phyloP scores from a whole-genome alignment of 257 asterid genomes.

The Petunia axillaris region DNA sequence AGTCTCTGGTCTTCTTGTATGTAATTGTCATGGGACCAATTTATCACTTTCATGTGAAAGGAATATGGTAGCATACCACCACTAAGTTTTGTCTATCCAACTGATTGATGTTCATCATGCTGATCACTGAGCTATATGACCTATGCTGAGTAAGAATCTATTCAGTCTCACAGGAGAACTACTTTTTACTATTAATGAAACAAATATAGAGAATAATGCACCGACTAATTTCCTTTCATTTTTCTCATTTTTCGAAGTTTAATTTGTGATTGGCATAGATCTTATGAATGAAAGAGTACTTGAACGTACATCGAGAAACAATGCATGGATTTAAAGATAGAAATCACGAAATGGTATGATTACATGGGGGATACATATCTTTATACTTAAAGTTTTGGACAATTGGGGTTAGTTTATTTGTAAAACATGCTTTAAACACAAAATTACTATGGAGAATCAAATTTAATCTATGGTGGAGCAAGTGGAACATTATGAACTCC shows the following conservation, averaged over 20 bases:
- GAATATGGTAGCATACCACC: slow-evolving; percentile 50
- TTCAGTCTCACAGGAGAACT: slow-evolving; percentile 3
- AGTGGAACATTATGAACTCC: slow-evolving; percentile 18
- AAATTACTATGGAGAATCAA: not conserved
- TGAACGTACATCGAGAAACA: too few species aligned
- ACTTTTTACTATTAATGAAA: not conserved
- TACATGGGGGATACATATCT: too few species aligned
- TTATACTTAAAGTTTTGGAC: not conserved
- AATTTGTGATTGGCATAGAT: too few species aligned
- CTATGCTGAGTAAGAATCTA: slow-evolving; percentile 26
- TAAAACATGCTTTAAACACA: slow-evolving; percentile 1
- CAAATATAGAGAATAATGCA: too few species aligned
- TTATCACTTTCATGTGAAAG: slow-evolving; percentile 35
- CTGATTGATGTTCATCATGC: slow-evolving; percentile 33
- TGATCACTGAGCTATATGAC: slow-evolving; percentile 24
- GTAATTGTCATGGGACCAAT: slow-evolving; percentile 24
- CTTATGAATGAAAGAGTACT: too few species aligned
- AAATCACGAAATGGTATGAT: too few species aligned
- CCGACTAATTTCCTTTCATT: too few species aligned
- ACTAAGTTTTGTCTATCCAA: slow-evolving; percentile 49
- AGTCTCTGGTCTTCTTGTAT: too few species aligned
- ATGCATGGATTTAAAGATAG: too few species aligned
- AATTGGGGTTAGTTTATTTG: not conserved
- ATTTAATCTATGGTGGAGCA: slow-evolving; percentile 13
- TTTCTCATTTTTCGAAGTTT: too few species aligned